Percentiles rank a stretch among this genome's conserved stretches.
Evolutionary conservation across 257 asterid species (phyloP).

Genomic region (Nyctanthes arbortristis): DNA sequence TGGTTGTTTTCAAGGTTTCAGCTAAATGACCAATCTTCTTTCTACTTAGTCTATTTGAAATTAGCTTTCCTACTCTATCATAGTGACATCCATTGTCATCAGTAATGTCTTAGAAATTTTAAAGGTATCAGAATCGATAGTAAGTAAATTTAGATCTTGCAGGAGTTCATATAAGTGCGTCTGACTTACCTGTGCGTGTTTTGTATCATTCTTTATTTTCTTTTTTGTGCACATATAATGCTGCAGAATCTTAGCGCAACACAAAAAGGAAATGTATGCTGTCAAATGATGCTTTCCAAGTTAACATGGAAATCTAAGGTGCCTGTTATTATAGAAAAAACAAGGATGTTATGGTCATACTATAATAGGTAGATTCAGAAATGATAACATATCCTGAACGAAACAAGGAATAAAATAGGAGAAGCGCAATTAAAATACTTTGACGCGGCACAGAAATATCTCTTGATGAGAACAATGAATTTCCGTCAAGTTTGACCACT

Average conservation of each 20-base stretch:
- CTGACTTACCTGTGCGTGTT: not conserved
- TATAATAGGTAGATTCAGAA: not conserved
- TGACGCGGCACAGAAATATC: slow-evolving; percentile 79
- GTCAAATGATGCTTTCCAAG: not conserved
- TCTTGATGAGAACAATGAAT: slow-evolving; percentile 84
- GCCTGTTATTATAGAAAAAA: not conserved
- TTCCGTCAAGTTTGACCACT: slow-evolving; percentile 95
- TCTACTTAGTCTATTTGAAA: not conserved
- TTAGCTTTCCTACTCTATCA: not conserved
- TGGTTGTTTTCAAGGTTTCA: not conserved
- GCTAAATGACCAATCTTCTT: not conserved
- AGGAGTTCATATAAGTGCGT: slow-evolving; percentile 1
- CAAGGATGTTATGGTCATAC: not conserved
- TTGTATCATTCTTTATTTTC: not conserved
- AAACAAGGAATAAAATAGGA: not conserved
- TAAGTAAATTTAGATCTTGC: too few species aligned
- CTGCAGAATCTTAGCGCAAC: too few species aligned
- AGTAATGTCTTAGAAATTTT: slow-evolving; percentile 46
- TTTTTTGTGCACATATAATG: not conserved
- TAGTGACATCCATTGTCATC: not conserved
- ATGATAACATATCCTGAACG: not conserved
- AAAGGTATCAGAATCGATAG: too few species aligned
- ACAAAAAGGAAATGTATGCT: not conserved
- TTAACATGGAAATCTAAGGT: not conserved
- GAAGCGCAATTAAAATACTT: slow-evolving; percentile 53